These are phyloP conservation scores for Picea sitchensis DNA, from an alignment of 75 land plant species.

Conservation along the genomic window DNA sequence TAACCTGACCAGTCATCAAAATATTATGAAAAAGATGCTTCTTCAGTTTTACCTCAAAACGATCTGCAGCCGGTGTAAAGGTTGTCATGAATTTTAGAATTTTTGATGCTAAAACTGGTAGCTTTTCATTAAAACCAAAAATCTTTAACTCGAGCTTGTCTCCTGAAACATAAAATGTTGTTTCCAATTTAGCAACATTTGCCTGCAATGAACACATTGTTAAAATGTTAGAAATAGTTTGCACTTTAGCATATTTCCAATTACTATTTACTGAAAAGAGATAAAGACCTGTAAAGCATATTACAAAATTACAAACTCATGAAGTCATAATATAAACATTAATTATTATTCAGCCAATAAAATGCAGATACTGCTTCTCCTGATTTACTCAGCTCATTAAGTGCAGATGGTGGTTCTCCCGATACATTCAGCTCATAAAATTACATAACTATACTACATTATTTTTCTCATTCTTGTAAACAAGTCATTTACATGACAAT, in stretches of 20 bases:
- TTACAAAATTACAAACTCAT: neutral
- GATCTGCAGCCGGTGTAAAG: constrained; percentile 61
- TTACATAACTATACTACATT: neutral
- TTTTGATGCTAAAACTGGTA: constrained; percentile 51
- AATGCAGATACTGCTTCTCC: neutral
- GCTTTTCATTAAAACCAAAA: constrained; percentile 91
- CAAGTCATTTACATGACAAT: neutral
- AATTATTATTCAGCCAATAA: neutral
- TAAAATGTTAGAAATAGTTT: neutral
- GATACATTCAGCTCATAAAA: too few species aligned
- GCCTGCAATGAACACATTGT: constrained; percentile 52
- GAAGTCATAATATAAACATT: neutral
- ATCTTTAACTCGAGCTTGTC: constrained; percentile 86
- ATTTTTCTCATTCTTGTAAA: neutral
- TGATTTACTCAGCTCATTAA: neutral
- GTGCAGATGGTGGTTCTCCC: neutral
- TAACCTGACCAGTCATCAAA: neutral
- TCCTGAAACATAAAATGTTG: constrained; percentile 48
- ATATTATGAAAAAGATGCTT: neutral
- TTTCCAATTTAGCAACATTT: constrained; percentile 79
- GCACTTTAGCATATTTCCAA: neutral
- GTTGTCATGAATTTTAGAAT: constrained; percentile 40
- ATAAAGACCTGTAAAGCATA: neutral
- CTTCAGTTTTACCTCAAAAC: constrained; percentile 64
- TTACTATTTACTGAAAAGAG: neutral